Evolutionary conservation across 2,329 filamentous ascomycete genomes (phyloP).

Genomic region (Cladosporium colombiae): DNA sequence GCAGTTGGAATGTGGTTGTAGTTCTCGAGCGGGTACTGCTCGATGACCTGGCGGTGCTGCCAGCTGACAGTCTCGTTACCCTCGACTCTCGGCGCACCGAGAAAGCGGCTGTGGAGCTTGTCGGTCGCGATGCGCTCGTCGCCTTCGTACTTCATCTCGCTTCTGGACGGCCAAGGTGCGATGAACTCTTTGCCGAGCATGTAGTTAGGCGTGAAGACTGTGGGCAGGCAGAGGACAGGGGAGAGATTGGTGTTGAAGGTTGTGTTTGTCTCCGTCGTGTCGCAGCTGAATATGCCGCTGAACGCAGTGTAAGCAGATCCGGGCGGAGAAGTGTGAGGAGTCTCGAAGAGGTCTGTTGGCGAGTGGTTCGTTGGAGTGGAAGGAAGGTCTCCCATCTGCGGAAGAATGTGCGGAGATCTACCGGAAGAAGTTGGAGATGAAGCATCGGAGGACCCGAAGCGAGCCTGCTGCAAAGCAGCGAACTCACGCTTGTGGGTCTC

Average conservation of each 20-base stretch:
- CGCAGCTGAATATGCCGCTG: slow-evolving; percentile 23
- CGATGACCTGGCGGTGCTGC: slow-evolving; percentile 42
- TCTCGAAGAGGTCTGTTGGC: neutral
- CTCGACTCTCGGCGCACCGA: slow-evolving; percentile 45
- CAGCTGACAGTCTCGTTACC: slow-evolving; percentile 44
- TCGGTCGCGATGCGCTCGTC: slow-evolving; percentile 49
- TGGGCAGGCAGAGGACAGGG: slow-evolving; percentile 41
- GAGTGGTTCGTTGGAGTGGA: neutral
- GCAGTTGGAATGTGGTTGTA: slow-evolving; percentile 25
- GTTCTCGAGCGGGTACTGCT: slow-evolving; percentile 43
- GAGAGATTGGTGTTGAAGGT: slow-evolving; percentile 24
- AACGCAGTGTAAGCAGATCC: neutral
- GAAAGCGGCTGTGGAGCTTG: slow-evolving; percentile 44
- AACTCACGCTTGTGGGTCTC: slow-evolving; percentile 28
- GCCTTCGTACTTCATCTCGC: slow-evolving; percentile 51
- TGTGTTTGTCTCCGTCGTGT: slow-evolving; percentile 25
- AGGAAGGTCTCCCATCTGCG: neutral
- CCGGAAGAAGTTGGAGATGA: neutral
- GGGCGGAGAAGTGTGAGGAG: neutral
- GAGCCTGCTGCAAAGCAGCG: slow-evolving; percentile 13
- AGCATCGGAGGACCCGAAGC: neutral
- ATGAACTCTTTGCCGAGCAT: slow-evolving; percentile 30
- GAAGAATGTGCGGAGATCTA: neutral
- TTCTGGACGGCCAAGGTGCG: slow-evolving; percentile 43
- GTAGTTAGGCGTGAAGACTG: slow-evolving; percentile 38